Conservation (phyloP, 1,139 yeast species). For the Lodderomyces oxycetoniae region DNA sequence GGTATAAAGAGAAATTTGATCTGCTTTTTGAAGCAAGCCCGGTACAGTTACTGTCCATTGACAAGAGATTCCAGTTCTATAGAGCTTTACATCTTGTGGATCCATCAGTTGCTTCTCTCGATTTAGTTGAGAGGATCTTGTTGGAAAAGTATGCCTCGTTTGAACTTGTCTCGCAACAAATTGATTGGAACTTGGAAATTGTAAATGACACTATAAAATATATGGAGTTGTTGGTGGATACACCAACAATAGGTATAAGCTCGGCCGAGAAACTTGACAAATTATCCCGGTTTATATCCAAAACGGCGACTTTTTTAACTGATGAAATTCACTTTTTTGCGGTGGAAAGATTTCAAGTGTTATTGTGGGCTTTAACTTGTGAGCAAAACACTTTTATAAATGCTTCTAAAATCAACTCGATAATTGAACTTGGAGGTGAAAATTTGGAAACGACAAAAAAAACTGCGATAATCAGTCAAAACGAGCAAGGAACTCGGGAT, state of each 20-base stretch:
- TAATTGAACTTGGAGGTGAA: constrained; percentile 2
- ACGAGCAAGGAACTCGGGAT: constrained; percentile 30
- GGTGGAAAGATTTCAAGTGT: constrained; percentile 28
- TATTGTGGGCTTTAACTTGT: constrained; percentile 32
- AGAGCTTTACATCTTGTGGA: constrained; percentile 33
- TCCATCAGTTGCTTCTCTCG: constrained; percentile 27
- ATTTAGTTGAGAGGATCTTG: constrained; percentile 21
- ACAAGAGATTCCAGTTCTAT: constrained; percentile 34
- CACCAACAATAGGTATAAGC: constrained; percentile 9
- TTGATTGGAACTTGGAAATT: constrained; percentile 17
- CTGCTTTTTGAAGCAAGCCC: too few relatives aligned
- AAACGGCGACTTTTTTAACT: constrained; percentile 24
- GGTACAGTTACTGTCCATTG: too few relatives aligned
- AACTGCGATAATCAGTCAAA: constrained; percentile 13
- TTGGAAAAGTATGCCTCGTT: constrained; percentile 28
- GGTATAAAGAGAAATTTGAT: too few relatives aligned
- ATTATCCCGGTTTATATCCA: constrained; percentile 26
- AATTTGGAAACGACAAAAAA: background rate
- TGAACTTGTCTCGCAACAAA: constrained; percentile 11
- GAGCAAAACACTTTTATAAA: constrained; percentile 7
- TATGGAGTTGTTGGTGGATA: constrained; percentile 31
- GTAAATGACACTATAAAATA: constrained; percentile 27
- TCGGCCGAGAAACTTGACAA: constrained; percentile 18
- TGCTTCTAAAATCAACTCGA: constrained; percentile 6
- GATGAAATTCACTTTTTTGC: constrained; percentile 23